phyloP scores from a whole-genome alignment of 495 filamentous ascomycete species.

The Copromyces sp. region DNA sequence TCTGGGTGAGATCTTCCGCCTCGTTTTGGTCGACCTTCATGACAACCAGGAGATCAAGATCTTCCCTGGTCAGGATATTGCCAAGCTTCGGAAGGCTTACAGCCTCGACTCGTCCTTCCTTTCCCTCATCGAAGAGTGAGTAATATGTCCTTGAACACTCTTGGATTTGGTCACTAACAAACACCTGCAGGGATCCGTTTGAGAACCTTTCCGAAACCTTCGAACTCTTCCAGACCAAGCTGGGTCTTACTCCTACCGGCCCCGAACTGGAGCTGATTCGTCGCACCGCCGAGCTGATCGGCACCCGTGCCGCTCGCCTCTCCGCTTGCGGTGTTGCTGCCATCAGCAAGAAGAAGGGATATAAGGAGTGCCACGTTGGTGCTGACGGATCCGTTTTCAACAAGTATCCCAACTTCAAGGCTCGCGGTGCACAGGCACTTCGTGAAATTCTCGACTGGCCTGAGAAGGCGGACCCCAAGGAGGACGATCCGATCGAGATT shows the following conservation, averaged over 20 bases:
- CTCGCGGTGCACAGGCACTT: conserved; percentile 75
- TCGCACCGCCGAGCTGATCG: conserved; percentile 83
- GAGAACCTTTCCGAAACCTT: conserved; percentile 84
- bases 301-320: conserved; percentile 84
- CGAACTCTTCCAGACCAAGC: conserved; percentile 65
- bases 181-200: conserved; percentile 59
- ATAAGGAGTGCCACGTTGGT: conserved; percentile 80
- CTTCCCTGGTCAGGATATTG: conserved; percentile 74
- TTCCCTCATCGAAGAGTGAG: conserved; percentile 82
- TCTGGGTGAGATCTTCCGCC: conserved; percentile 88
- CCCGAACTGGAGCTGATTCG: conserved; percentile 79
- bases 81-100: conserved; percentile 70
- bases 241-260: conserved; percentile 55
- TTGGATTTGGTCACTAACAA: neutral
- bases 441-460: conserved; percentile 92
- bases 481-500: conserved; percentile 77
- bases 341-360: conserved; percentile 91
- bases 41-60: conserved; percentile 65
- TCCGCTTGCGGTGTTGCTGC: conserved; percentile 91
- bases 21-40: conserved; percentile 78
- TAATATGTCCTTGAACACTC: neutral
- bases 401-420: conserved; percentile 97
- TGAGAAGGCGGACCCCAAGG: conserved; percentile 44
- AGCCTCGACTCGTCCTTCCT: conserved; percentile 86
- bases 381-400: conserved; percentile 96